A percentile compares a stretch with the other conserved stretches of the same genome.
Conservation (phyloP, 2,329 filamentous ascomycete species). For the Pyrenochaeta sp. region DNA sequence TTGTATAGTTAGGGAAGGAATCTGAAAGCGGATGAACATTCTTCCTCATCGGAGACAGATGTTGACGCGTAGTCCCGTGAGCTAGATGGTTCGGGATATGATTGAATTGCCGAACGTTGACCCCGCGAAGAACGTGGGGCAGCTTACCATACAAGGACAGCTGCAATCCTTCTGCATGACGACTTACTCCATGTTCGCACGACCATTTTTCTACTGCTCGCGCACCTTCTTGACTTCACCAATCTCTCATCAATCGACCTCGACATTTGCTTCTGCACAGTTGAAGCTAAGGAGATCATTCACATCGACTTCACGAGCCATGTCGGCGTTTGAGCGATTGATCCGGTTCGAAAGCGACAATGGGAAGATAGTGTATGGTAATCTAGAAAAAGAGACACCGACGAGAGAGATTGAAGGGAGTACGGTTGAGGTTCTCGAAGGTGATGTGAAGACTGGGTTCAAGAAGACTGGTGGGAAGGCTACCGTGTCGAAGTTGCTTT, state of each 20-base stretch:
- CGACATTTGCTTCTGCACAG: not conserved
- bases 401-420: slow-evolving; percentile 43
- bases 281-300: not conserved
- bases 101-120: slow-evolving; percentile 13
- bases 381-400: slow-evolving; percentile 39
- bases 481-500: slow-evolving; percentile 42
- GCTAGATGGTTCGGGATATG: not conserved
- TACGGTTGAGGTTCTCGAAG: slow-evolving; percentile 39
- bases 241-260: not conserved
- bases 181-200: slow-evolving; percentile 4
- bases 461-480: slow-evolving; percentile 36
- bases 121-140: slow-evolving; percentile 15
- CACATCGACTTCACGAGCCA: slow-evolving; percentile 14
- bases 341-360: slow-evolving; percentile 44
- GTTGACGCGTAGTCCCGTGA: slow-evolving; percentile 12
- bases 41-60: slow-evolving; percentile 1
- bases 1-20: not conserved
- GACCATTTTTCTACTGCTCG: slow-evolving; percentile 5
- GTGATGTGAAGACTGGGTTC: slow-evolving; percentile 41
- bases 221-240: not conserved
- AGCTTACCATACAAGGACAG: not conserved
- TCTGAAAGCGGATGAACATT: slow-evolving; percentile 1
- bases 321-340: slow-evolving; percentile 43
- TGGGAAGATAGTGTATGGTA: slow-evolving; percentile 42
- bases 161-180: slow-evolving; percentile 4